Evolutionary conservation across 2,329 filamentous ascomycete genomes (phyloP).

Genomic region (Penicillium sp.): DNA sequence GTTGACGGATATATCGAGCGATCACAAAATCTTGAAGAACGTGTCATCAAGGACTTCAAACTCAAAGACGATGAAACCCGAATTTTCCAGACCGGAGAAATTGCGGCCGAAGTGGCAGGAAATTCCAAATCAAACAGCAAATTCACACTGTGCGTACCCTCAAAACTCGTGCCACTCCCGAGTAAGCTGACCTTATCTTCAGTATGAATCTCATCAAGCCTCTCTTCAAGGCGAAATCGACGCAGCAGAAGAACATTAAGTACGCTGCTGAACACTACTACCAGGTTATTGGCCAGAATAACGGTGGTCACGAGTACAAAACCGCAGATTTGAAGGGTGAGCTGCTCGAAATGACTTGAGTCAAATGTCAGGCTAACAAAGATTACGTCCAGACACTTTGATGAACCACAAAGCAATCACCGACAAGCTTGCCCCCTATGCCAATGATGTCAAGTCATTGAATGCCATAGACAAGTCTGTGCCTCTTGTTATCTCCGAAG

Average conservation of each 20-base stretch:
- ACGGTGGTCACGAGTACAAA: slow-evolving; percentile 1
- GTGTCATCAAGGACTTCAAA: slow-evolving; percentile 1
- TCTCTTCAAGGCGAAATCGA: neutral
- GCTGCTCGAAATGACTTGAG: neutral
- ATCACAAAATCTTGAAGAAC: slow-evolving; percentile 8
- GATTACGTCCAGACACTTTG: neutral
- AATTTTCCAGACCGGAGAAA: slow-evolving; percentile 13
- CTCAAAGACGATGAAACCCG: neutral
- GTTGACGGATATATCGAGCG: slow-evolving; percentile 6
- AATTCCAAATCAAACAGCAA: neutral
- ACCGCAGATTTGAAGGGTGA: slow-evolving; percentile 7
- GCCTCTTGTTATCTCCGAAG: slow-evolving; percentile 16
- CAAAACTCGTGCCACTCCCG: neutral
- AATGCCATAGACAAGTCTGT: slow-evolving; percentile 3
- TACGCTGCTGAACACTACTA: slow-evolving; percentile 24
- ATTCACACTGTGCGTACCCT: neutral
- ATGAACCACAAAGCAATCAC: slow-evolving; percentile 13
- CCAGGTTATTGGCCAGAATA: slow-evolving; percentile 5
- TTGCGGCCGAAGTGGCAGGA: slow-evolving; percentile 7
- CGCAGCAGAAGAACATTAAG: slow-evolving; percentile 11
- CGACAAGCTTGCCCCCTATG: neutral
- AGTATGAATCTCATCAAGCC: neutral
- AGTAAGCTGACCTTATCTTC: neutral
- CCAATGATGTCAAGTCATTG: slow-evolving; percentile 4
- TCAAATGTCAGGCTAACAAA: neutral